Evolutionary conservation across 2,329 filamentous ascomycete genomes (phyloP), one percentile per base, ranked within the genome.

Genomic region (Neofusicoccum kwambonambiense): DNA sequence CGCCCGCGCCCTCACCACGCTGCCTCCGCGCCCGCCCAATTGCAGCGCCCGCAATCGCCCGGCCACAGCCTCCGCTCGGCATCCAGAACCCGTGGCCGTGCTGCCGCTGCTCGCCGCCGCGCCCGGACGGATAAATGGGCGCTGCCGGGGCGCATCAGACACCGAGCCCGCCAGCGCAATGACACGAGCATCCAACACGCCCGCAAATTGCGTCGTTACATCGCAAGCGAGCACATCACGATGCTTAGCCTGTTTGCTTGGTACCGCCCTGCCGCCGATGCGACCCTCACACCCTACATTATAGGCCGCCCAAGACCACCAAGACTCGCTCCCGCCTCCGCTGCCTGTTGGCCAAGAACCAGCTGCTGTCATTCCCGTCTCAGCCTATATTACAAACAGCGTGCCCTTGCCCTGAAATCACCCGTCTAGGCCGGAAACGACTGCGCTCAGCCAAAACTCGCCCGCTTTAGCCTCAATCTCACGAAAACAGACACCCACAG

Each of bases 181-280:
- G 37, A 56, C 35, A 42, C 7, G 51, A 41, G 41, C 11, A 31
- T 11, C 13, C 22, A 27, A 9, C 9, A 19, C 35, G 52, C 19
- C 19, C 52, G 35, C 52, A 35, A 3, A 34, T 58, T 27, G 52
- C 54, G 54, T 34, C 47, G 47, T 56, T 56, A 41, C 52, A 31
- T 45, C 22, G 54, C 54, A 58, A 58, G 39, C 54, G 54, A 58
- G 56, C 56, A 60, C 41, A 60, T 60, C 56, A 37, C 42, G 56
- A 60, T 60, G 56, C 56, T 60, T 60, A 60, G 56, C 56, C 56
- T 44, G 41, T 58, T 58, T 58, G 54, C 54, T 58, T 58, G 39
- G 54, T 58, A 31, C 27, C 9, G 22, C 54, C 9, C 6, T 27
- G 15, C 19, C 35, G 52, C 37, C 17, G 27, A 41, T 56, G 12